Evolutionary conservation across 805 yeast genomes (phyloP), one percentile per base, ranked within the genome.

Genomic region (Wickerhamomyces tratensis): DNA sequence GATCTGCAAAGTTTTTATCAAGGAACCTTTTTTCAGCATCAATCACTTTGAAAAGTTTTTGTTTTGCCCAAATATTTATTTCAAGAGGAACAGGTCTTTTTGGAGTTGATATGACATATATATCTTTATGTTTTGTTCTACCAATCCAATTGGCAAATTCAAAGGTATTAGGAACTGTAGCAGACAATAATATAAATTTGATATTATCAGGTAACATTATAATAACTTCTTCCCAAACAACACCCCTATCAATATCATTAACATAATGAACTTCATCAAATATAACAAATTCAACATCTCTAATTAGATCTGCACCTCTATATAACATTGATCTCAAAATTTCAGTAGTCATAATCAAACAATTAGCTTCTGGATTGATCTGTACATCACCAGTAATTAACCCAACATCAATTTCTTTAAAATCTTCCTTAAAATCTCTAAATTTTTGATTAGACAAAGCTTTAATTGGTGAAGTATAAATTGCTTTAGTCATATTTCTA

Each of bases 61-160:
- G 74, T 49, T 86, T 87, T 1, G 95, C 91, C 86, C 95, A 87
- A 12, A 86, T 65, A 49, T 71, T 81, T 35, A 91, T 85, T 55
- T 86, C 96, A 44, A 93, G 65, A 0, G 99, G 99, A 25, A 93
- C 94, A 0, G 99, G 99, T 59, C 99, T 79, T 59, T 93, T 86
- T 11, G 95, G 88, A 0, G 99, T 93, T 0, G 96, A 87, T 20
- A 93, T 93, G 39, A 93, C 98, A 54, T 93, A 91, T 8, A 93
- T 91, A 55, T 93, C 95, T 60, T 89, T 91, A 53, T 86, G 89
- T 58, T 93, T 93, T 0, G 98, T 93, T 61, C 98, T 74, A 5
- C 99, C 98, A 15, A 93, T 91, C 99, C 99, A 93, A 49, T 83
- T 86, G 8, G 99, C 99, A 71, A 93, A 93, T 58, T 93, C 99